A percentile compares a stretch with the other conserved stretches of the same genome.
phyloP scores from a whole-genome alignment of 176 grass and related monocot genomes.

The Hordeum vulgare region MorexV3_pseudomolecules_assembly NC_058518.1:489725661-489726160 shows the following conservation, averaged over 20 bases:
- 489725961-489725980: conserved; percentile 1
- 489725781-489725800: conserved; percentile 23
- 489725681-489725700: conserved; percentile 1
- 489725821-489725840: background rate
- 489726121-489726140: background rate
- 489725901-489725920: background rate
- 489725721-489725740: conserved; percentile 1
- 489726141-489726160: background rate
- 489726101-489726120: background rate
- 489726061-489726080: background rate
- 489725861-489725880: background rate
- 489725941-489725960: conserved; percentile 10
- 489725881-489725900: background rate
- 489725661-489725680: conserved; percentile 56
- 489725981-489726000: background rate
- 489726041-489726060: too few species aligned
- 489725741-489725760: conserved; percentile 43
- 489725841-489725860: conserved; percentile 8
- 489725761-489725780: conserved; percentile 28
- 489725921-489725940: background rate
- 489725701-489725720: background rate
- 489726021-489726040: background rate
- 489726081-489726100: background rate
- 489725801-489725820: conserved; percentile 11
- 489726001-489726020: background rate